Evolutionary conservation across 2,329 filamentous ascomycete species (phyloP).

Genomic region (Tolypocladium tropicale): DNA sequence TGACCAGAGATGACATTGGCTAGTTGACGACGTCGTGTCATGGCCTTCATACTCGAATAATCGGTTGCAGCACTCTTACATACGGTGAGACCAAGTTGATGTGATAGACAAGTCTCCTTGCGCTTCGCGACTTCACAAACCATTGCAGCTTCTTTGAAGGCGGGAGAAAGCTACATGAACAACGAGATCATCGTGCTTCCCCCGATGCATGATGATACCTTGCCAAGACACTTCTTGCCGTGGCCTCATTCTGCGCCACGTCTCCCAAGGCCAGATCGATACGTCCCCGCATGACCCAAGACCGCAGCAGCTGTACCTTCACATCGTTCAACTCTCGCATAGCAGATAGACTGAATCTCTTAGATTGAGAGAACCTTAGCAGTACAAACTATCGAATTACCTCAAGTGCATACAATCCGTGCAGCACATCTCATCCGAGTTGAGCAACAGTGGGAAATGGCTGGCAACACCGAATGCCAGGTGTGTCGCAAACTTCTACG

Average conservation of each 20-base stretch:
- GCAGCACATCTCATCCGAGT: conserved; percentile 1
- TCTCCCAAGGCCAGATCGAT: too few relatives aligned
- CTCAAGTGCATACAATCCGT: conserved; percentile 2
- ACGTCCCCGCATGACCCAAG: neutral
- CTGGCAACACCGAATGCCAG: conserved; percentile 1
- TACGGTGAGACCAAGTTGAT: too few relatives aligned
- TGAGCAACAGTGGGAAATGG: neutral
- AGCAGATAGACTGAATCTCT: neutral
- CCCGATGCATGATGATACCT: too few relatives aligned
- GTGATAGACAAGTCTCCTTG: too few relatives aligned
- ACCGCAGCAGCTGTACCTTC: neutral
- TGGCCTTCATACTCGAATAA: too few relatives aligned
- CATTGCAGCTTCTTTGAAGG: too few relatives aligned
- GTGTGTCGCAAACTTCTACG: conserved; percentile 10
- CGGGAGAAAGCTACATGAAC: too few relatives aligned
- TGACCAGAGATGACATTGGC: too few relatives aligned
- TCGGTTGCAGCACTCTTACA: too few relatives aligned
- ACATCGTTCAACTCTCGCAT: neutral
- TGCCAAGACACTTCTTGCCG: neutral
- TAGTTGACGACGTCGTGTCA: too few relatives aligned
- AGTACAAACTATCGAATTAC: conserved; percentile 6
- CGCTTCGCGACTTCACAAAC: too few relatives aligned
- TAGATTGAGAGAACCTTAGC: neutral
- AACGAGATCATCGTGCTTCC: too few relatives aligned
- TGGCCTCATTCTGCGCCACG: neutral